Base-by-base conservation (phyloP, 192 early-diverging fungal species). In the Backusella psychrophila region DNA sequence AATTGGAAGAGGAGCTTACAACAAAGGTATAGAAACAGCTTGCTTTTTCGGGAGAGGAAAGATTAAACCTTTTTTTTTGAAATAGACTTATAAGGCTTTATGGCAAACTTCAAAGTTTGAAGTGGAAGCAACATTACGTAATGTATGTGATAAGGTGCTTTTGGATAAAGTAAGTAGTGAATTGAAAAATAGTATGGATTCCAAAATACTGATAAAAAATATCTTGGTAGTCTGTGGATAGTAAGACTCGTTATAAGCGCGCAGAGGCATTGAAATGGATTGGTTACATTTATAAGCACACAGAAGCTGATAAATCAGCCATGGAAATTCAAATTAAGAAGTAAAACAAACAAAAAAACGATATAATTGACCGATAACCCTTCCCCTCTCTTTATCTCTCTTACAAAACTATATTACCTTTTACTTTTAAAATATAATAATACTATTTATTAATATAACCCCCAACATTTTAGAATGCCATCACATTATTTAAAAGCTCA, bases 91-190 rank as follows among this genome's bases (percentile, higher is more conserved):
- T 66, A 74, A 78, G 23, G 78, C 78, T 21, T 76, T 83, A 41
- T 83, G 82, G 82, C 78, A 83, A 42, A 80, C 78, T 26, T 83
- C 82, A 3, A 80, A 80, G 46, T 78, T 83, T 38, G 82, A 83
- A n/a, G 78, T 83, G 1, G 82, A 83, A 38, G 73, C 69, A 12
- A 83, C 78, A 6, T 65, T 83, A 79, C 76, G 75, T 39, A 67
- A 66, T 63, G 49, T 63, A 31, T 49, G 46, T 49, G 46, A 49
- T 53, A 36, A 36, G 17, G 3, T 19, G 19, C 46, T 49, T 6
- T 12, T 34, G 19, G 82, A 83, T 73, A 80, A 80, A 74, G 66
- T 72, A 72, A 71, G 52, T 66, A 33, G 14, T 23, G 11, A 65
- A 2, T 56, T 33, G 31, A 33, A 3, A 33, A 33, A 2, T 33